Conservation (phyloP, 345 rosid genomes). For the Hypericum perforatum region DNA sequence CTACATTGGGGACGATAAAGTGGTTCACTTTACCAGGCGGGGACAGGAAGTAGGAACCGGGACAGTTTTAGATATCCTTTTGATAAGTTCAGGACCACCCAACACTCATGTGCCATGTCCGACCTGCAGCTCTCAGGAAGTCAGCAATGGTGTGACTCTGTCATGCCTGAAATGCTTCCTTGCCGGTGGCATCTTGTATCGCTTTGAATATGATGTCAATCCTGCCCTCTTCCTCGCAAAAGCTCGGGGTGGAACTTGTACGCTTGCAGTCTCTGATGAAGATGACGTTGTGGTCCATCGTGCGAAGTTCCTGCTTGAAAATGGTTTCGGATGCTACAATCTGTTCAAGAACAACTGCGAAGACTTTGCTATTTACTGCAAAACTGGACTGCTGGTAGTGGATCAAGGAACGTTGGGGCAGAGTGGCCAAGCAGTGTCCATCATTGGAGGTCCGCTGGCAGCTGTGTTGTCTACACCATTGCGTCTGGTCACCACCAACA, state of each 20-base stretch:
- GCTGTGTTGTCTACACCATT: constrained; percentile 62
- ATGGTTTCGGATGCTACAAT: constrained; percentile 81
- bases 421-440: constrained; percentile 79
- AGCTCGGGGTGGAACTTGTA: constrained; percentile 92
- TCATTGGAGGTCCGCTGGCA: constrained; percentile 69
- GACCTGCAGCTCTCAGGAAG: constrained; percentile 45
- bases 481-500: constrained; percentile 63
- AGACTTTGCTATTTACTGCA: constrained; percentile 77
- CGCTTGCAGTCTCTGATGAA: constrained; percentile 60
- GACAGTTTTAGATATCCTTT: constrained; percentile 55
- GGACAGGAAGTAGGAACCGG: constrained; percentile 96
- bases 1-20: constrained; percentile 70
- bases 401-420: constrained; percentile 54
- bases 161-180: constrained; percentile 89
- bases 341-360: constrained; percentile 79
- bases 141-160: constrained; percentile 54
- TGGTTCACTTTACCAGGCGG: constrained; percentile 76
- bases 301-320: constrained; percentile 62
- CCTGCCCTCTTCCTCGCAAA: constrained; percentile 72
- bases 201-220: constrained; percentile 66
- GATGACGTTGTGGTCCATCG: constrained; percentile 46
- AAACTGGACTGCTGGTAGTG: constrained; percentile 62
- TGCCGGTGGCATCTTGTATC: constrained; percentile 65
- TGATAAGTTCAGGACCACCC: constrained; percentile 68
- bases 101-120: constrained; percentile 44